A percentile compares a stretch with the other conserved stretches of the same genome.
Conservation (phyloP, 441 rosid species). For the Bocquillonia castaneifolia region DNA sequence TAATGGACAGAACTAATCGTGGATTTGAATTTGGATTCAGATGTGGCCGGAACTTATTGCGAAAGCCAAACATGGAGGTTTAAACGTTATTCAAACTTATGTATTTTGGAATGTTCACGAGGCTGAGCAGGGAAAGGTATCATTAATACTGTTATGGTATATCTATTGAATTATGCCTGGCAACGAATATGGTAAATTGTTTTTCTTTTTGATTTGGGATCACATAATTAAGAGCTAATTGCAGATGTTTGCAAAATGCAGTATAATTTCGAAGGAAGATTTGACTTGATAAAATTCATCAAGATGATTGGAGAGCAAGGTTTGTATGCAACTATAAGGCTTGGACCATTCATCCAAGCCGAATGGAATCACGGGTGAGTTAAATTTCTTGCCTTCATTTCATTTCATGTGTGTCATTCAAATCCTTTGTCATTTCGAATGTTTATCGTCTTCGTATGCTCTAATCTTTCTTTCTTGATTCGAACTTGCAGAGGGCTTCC, state of each 20-base stretch:
- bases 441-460: not conserved
- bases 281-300: slow-evolving; percentile 73
- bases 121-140: slow-evolving; percentile 65
- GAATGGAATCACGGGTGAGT: slow-evolving; percentile 98
- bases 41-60: slow-evolving; percentile 63
- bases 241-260: slow-evolving; percentile 23
- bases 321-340: slow-evolving; percentile 58
- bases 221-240: too few species aligned
- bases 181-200: too few species aligned
- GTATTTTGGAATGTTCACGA: slow-evolving; percentile 86
- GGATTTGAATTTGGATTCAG: slow-evolving; percentile 27
- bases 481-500: slow-evolving; percentile 65
- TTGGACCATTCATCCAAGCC: slow-evolving; percentile 93
- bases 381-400: not conserved
- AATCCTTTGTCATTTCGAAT: not conserved
- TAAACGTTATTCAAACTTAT: slow-evolving; percentile 73
- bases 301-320: slow-evolving; percentile 51
- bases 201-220: too few species aligned
- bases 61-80: slow-evolving; percentile 67
- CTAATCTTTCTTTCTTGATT: not conserved
- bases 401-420: too few species aligned
- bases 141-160: too few species aligned
- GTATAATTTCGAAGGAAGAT: slow-evolving; percentile 66
- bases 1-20: not conserved
- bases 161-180: too few species aligned